These are phyloP conservation scores for Epicoccum nigrum DNA, from an alignment of 2,329 filamentous ascomycete species.

Conservation along the genomic window DNA sequence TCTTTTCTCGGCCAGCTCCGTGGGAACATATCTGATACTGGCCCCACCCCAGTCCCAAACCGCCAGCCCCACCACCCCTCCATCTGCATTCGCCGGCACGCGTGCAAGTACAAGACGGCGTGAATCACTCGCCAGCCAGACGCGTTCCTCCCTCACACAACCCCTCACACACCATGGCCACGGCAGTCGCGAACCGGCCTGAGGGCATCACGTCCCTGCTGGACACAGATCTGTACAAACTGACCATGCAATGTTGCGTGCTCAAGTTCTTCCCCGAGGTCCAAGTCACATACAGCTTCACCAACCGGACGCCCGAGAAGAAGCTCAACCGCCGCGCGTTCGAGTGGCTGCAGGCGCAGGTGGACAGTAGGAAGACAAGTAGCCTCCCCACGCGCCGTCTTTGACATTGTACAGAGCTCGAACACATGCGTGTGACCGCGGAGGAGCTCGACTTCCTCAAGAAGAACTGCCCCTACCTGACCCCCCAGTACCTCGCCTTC, in stretches of 20 bases:
- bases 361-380: constrained; percentile 64
- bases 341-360: constrained; percentile 82
- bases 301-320: constrained; percentile 93
- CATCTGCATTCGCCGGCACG: constrained; percentile 21
- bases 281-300: constrained; percentile 89
- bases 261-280: constrained; percentile 85
- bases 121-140: constrained; percentile 2
- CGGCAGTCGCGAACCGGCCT: constrained; percentile 34
- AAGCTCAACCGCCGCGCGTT: constrained; percentile 84
- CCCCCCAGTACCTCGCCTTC: constrained; percentile 76
- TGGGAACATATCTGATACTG: constrained; percentile 6
- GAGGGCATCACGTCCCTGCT: constrained; percentile 54
- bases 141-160: constrained; percentile 1
- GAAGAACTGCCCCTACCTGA: constrained; percentile 80
- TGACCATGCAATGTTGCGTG: constrained; percentile 93
- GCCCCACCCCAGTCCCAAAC: constrained; percentile 4
- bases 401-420: constrained; percentile 66
- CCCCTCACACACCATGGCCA: constrained; percentile 27
- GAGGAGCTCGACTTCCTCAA: constrained; percentile 83
- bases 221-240: constrained; percentile 80
- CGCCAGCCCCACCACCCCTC: constrained; percentile 39
- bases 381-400: background rate
- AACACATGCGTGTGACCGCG: constrained; percentile 75
- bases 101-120: background rate
- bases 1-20: background rate